Evolutionary conservation across 768 basidiomycete species (phyloP).

Genomic region (Boletus sensibilis): DNA sequence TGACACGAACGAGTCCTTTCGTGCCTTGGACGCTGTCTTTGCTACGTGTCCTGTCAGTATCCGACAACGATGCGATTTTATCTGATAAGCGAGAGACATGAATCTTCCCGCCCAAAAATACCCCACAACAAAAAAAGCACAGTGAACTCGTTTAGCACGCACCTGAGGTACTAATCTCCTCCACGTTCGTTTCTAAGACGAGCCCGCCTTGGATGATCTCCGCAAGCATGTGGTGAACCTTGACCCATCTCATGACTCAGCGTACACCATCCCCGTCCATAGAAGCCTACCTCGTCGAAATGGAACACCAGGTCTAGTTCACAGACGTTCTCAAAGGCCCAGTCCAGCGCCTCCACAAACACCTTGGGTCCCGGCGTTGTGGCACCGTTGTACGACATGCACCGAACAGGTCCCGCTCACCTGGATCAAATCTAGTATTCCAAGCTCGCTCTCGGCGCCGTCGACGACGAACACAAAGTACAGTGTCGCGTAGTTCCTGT

Average conservation of each 20-base stretch:
- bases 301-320: slow-evolving; percentile 98
- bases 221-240: slow-evolving; percentile 91
- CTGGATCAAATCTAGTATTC: slow-evolving; percentile 95
- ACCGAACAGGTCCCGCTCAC: slow-evolving; percentile 42
- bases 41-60: slow-evolving; percentile 43
- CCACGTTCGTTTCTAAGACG: slow-evolving; percentile 92
- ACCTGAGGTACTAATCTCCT: slow-evolving; percentile 77
- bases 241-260: slow-evolving; percentile 3
- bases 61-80: not conserved
- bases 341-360: slow-evolving; percentile 94
- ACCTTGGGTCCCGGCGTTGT: slow-evolving; percentile 46
- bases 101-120: not conserved
- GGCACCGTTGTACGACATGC: not conserved
- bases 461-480: slow-evolving; percentile 98
- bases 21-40: slow-evolving; percentile 63
- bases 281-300: slow-evolving; percentile 81
- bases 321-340: slow-evolving; percentile 97
- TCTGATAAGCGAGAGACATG: not conserved
- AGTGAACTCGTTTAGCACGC: slow-evolving; percentile 22
- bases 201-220: slow-evolving; percentile 97
- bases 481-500: slow-evolving; percentile 92
- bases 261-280: not conserved
- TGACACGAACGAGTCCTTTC: slow-evolving; percentile 77
- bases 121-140: not conserved
- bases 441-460: slow-evolving; percentile 93